Conservation (phyloP, 805 yeast species). For the Cyberlindnera mycetangii region DNA sequence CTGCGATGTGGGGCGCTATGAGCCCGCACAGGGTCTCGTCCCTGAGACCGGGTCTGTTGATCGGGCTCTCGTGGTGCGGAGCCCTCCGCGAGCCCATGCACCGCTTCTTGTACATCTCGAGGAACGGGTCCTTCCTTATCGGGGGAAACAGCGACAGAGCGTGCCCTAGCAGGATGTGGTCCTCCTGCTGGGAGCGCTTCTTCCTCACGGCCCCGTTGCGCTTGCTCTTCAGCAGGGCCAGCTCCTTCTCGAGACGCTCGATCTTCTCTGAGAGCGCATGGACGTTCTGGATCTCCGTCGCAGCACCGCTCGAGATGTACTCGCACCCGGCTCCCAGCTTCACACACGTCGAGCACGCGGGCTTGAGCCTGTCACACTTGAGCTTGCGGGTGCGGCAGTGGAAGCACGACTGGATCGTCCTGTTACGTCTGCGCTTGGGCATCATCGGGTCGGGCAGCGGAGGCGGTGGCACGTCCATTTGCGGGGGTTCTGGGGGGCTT, state of each 20-base stretch:
- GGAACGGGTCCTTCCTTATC: conserved; percentile 6
- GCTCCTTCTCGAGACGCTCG: conserved; percentile 14
- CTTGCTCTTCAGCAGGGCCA: conserved; percentile 7
- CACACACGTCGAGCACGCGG: conserved; percentile 10
- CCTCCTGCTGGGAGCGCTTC: conserved; percentile 7
- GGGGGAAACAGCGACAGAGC: conserved; percentile 12
- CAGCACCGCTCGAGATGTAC: conserved; percentile 6
- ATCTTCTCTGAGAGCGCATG: conserved; percentile 14
- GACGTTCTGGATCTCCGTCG: conserved; percentile 9
- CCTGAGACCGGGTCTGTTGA: too few relatives aligned
- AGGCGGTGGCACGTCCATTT: neutral
- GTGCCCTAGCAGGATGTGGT: conserved; percentile 8
- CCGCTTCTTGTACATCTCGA: conserved; percentile 5
- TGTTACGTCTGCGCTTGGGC: conserved; percentile 16
- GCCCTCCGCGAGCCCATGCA: neutral
- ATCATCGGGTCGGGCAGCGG: conserved; percentile 4
- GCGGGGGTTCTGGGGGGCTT: too few relatives aligned
- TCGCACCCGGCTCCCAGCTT: conserved; percentile 9
- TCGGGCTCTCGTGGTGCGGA: too few relatives aligned
- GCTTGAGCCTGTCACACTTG: conserved; percentile 11
- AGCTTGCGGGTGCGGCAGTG: conserved; percentile 15
- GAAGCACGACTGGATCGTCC: conserved; percentile 15
- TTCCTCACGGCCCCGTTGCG: conserved; percentile 5
- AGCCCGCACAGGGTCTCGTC: conserved; percentile 1
- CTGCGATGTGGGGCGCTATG: conserved; percentile 6